phyloP scores from a whole-genome alignment of 2,329 filamentous ascomycete genomes.

The Monosporascus sp. region DNA sequence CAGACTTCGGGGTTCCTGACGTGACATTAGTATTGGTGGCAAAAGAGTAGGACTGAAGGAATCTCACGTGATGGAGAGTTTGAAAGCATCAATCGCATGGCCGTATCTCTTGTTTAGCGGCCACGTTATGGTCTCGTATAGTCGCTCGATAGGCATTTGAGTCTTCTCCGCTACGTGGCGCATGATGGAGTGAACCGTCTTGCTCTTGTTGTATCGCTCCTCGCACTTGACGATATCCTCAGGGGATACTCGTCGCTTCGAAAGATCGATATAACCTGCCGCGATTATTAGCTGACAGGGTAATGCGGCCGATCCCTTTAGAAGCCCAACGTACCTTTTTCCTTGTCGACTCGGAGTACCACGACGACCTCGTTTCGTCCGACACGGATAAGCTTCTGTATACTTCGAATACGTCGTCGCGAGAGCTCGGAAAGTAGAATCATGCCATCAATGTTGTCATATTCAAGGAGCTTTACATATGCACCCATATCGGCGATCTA shows the following conservation, averaged over 20 bases:
- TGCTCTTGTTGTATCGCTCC: conserved; percentile 99
- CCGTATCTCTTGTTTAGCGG: conserved; percentile 97
- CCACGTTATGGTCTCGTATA: conserved; percentile 95
- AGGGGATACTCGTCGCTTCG: conserved; percentile 93
- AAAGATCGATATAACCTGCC: conserved; percentile 90
- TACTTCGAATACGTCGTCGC: conserved; percentile 94
- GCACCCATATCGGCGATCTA: conserved; percentile 99
- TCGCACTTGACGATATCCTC: conserved; percentile 99
- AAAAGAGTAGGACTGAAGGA: conserved; percentile 1
- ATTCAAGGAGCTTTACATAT: conserved; percentile 98
- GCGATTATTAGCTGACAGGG: conserved; percentile 13
- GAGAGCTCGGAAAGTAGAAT: conserved; percentile 97
- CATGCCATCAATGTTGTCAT: conserved; percentile 99
- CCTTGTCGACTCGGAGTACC: conserved; percentile 97
- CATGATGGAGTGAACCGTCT: conserved; percentile 99
- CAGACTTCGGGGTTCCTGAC: conserved; percentile 86
- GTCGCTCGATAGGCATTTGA: conserved; percentile 82
- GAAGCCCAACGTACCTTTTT: conserved; percentile 64
- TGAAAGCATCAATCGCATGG: conserved; percentile 96
- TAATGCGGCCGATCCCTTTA: conserved; percentile 5
- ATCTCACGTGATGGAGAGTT: conserved; percentile 90
- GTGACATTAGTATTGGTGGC: conserved; percentile 8
- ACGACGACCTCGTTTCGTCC: conserved; percentile 98
- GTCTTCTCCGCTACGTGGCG: conserved; percentile 98
- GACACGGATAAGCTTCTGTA: conserved; percentile 97